These are phyloP conservation scores for Mycena haematopus DNA, from an alignment of 768 basidiomycete genomes.

Conservation along the genomic window DNA sequence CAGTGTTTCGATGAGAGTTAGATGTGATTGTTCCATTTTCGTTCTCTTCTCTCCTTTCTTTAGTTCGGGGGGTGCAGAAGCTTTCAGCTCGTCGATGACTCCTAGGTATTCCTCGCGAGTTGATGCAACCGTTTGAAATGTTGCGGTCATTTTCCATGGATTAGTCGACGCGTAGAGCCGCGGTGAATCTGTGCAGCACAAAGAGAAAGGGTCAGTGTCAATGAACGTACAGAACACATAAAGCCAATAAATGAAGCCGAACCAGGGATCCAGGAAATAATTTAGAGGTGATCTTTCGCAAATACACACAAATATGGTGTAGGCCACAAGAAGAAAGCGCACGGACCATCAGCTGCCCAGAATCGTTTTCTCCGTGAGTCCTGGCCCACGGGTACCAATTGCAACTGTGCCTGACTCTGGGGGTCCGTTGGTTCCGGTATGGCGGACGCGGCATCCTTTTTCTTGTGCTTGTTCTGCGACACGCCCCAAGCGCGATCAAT, in stretches of 20 bases:
- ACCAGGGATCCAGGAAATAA: slow-evolving; percentile 46
- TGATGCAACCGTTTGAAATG: slow-evolving; percentile 74
- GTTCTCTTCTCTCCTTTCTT: slow-evolving; percentile 55
- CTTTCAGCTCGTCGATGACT: slow-evolving; percentile 67
- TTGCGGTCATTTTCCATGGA: slow-evolving; percentile 87
- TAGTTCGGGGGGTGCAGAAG: slow-evolving; percentile 49
- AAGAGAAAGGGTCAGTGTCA: slow-evolving; percentile 37
- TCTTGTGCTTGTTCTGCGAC: slow-evolving; percentile 84
- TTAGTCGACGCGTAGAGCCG: slow-evolving; percentile 85
- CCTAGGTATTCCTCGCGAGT: slow-evolving; percentile 77
- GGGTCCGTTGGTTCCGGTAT: slow-evolving; percentile 66
- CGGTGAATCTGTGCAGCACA: slow-evolving; percentile 69
- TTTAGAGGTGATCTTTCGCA: slow-evolving; percentile 51
- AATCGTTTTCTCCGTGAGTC: slow-evolving; percentile 79
- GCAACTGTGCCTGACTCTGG: slow-evolving; percentile 68
- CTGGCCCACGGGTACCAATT: slow-evolving; percentile 77
- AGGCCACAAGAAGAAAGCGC: slow-evolving; percentile 45
- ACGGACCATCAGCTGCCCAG: slow-evolving; percentile 91
- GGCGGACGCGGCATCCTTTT: slow-evolving; percentile 63
- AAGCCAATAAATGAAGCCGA: slow-evolving; percentile 44
- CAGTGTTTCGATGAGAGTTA: slow-evolving; percentile 63
- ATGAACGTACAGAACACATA: slow-evolving; percentile 32
- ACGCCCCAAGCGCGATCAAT: slow-evolving; percentile 91
- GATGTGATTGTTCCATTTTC: slow-evolving; percentile 67
- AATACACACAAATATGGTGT: slow-evolving; percentile 76